These are phyloP conservation scores for Physcia stellaris DNA, from an alignment of 495 filamentous ascomycete species.

Conservation along the genomic window DNA sequence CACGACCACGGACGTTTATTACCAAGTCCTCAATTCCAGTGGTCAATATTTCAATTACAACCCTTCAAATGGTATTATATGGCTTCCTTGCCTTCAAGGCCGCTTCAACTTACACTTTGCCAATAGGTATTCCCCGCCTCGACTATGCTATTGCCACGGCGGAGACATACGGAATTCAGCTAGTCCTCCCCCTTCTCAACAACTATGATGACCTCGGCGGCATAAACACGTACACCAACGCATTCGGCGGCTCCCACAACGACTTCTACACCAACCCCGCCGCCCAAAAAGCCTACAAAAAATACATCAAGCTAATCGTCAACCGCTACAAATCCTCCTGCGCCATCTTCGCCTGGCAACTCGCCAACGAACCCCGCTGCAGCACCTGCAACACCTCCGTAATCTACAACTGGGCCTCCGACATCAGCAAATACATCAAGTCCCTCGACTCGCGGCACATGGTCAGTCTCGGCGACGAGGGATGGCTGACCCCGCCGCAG, in stretches of 20 bases:
- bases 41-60: constrained; percentile 22
- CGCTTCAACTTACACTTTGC: no score
- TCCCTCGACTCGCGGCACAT: constrained; percentile 48
- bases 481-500: constrained; percentile 27
- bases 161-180: constrained; percentile 40
- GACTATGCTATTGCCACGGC: constrained; percentile 54
- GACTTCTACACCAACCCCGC: constrained; percentile 43
- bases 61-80: constrained; percentile 21
- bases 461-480: constrained; percentile 51
- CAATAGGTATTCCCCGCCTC: constrained; percentile 51
- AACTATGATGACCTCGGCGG: constrained; percentile 54
- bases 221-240: constrained; percentile 46
- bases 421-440: constrained; percentile 49
- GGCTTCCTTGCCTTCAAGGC: no score
- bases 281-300: constrained; percentile 45
- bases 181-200: constrained; percentile 35
- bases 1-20: constrained; percentile 17
- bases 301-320: constrained; percentile 50
- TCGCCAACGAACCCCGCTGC: constrained; percentile 60
- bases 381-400: constrained; percentile 42
- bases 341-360: constrained; percentile 59
- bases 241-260: constrained; percentile 41
- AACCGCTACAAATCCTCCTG: constrained; percentile 39
- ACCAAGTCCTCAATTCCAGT: constrained; percentile 20
- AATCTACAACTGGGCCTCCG: constrained; percentile 48